Base-by-base conservation (phyloP, 164 flowering plant genomes). In the Magnolia changhungtana region DNA sequence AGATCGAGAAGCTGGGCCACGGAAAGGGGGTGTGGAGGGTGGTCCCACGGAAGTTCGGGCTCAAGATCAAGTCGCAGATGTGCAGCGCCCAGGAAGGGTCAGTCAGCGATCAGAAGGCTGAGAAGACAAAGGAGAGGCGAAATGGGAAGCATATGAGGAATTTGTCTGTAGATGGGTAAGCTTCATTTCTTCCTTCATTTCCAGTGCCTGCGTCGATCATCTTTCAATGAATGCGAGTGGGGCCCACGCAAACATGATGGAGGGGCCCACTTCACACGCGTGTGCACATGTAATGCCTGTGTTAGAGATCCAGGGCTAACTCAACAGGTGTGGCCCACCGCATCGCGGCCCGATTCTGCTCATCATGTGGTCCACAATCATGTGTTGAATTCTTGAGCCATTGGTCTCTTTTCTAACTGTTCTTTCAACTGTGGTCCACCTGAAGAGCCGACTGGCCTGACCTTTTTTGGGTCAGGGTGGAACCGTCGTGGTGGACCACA, bases 81-180 rank as follows among this genome's bases (percentile, higher is more conserved):
- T 95, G 98, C 84, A 95, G 94, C 76, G 96, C 98, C 52, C 91
- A 93, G 78, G 98, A 92, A 73, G 96, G 89, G 4, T 90, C 95
- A 0, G 91, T 95, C 3, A 88, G 89, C 66, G 87, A 87, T 63
- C 93, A 88, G 77, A 86, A 83, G 80, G 31, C 76, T 66, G 92
- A 85, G 75, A 91, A 86, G 88, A 81, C 77, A 64, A 87, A 87
- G 81, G 90, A 81, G 14, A 55, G 8, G 61, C 81, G 84, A 67
- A 87, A 72, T 21, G 89, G 84, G 74, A 90, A 88, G 84, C 91
- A 82, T 11, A 86, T 80, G 88, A 90, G 85, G 78, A 84, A 45
- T 73, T 67, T 76, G 67, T 72, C 82, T 63, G 72, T 67, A 63
- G 85, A 82, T 49, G 84, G 72, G 73, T 83, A 76, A 76, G 59